Evolutionary conservation across 257 asterid species (phyloP), one percentile per base, ranked within the genome.

Genomic region (Schizonepeta tenuifolia): DNA sequence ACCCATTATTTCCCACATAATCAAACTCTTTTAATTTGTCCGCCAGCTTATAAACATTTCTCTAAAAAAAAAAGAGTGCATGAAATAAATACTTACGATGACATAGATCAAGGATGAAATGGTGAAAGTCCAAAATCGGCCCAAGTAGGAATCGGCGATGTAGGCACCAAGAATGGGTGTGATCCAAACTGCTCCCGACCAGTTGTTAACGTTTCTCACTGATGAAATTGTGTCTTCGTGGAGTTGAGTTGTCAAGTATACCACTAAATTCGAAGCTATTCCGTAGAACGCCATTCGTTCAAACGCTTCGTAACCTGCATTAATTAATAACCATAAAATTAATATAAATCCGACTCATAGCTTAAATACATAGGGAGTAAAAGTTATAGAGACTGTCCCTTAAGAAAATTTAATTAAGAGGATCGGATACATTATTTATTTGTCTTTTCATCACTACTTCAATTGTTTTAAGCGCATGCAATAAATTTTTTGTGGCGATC

Each of bases 201-300:
- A 92, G 62, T 92, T 88, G 75, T 92, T 90, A 2, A 92, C 97
- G 59, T 88, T 92, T 65, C 96, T 79, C 9, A 92, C 90, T 0
- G 98, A 90, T 31, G 91, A 54, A 76, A 92, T 89, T 0, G 90
- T 92, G 79, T 92, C 98, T 77, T 90, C 98, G 18, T 86, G 97
- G 35, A 92, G 90, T 74, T 88, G 90, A 13, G 86, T 92, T 40
- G 98, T 92, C 77, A 92, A 84, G 62, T 90, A 90, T 8, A 90
- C 95, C 80, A 92, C 97, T 40, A 92, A 51, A 69, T 92, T 92
- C n/a, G 98, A 92, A 21, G 93, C 96, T 74, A 92, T 86, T 50
- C 97, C 98, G 68, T 92, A 92, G 49, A 92, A 92, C 4, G 97
- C 96, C 97, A 92, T 90, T 77, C 98, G 87, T 61, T 92, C 98